Percentiles rank a stretch among this genome's conserved stretches.
Conservation (phyloP, 352 stramenopile genomes). For the Pythium monospermum region DNA sequence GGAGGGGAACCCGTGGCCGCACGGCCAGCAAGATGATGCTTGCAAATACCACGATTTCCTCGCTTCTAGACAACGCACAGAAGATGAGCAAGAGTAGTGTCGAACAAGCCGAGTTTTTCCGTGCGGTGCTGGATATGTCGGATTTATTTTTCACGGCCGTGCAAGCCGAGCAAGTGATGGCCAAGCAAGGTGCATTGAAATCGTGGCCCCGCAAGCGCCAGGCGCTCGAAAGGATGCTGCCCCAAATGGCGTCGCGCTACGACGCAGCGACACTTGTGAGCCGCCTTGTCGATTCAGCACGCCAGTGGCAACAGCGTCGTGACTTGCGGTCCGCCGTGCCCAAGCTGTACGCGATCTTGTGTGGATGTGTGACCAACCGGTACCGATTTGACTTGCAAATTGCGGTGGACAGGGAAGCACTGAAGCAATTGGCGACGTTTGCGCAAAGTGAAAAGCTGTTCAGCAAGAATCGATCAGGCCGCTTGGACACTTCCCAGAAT, state of each 20-base stretch:
- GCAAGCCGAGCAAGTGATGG: conserved; percentile 61
- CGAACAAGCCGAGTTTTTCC: conserved; percentile 58
- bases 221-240: conserved; percentile 36
- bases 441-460: conserved; percentile 72
- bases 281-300: conserved; percentile 32
- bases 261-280: conserved; percentile 43
- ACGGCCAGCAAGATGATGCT: conserved; percentile 19
- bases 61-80: conserved; percentile 37
- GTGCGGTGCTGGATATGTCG: conserved; percentile 42
- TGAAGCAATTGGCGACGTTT: conserved; percentile 57
- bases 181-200: conserved; percentile 35
- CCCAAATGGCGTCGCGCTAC: conserved; percentile 58
- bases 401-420: conserved; percentile 32
- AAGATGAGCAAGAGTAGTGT: conserved; percentile 39
- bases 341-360: conserved; percentile 48
- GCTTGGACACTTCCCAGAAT: conserved; percentile 73
- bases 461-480: conserved; percentile 42
- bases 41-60: conserved; percentile 32
- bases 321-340: conserved; percentile 53
- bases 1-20: too few relatives aligned
- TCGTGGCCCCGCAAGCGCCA: conserved; percentile 26
- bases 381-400: conserved; percentile 57
- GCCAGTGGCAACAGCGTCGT: conserved; percentile 53
- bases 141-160: conserved; percentile 60
- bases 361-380: conserved; percentile 62